Base-by-base conservation (phyloP, 495 filamentous ascomycete genomes). In the Talaromyces ruber region DNA sequence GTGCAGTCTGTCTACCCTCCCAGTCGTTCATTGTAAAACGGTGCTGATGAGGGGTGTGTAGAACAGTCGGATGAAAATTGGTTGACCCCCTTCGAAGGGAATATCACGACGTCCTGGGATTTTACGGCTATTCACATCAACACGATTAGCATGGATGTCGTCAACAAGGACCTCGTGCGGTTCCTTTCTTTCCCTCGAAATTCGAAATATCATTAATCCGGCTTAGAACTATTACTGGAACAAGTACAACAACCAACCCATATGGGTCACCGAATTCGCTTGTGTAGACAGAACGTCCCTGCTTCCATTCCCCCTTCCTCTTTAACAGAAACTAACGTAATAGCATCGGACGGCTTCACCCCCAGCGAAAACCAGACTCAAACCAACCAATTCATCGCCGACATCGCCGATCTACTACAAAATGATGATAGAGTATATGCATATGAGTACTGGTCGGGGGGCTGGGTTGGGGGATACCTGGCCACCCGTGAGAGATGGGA, bases 241-340 rank as follows among this genome's bases (percentile, higher is more conserved):
- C n/a, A 68, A 62, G 47, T 71, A 71, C 43, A 6, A 6, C 63
- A 39, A 52, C 12, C 68, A 70, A 57, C 65, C 65, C 12, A 56
- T 68, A 16, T 71, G 67, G 67, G 69, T 71, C 7, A 57, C 53
- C 32, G 68, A 71, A 62, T 71, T 71, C 53, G 67, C 62, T 8
- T 70, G 67, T 28, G 67, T 71, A 45, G 55, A 70, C 25, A 65
- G 69, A 63, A 24, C 54, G 57, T n/a, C 39, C 12, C 12, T 1
- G n/a, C 2, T 21, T 6, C 18, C 43, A 6, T 22, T 21, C n/a
- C 39, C n/a, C 43, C n/a, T n/a, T 7, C 11, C 16, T 9, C 7
- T 28, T 28, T 30, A 12, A 8, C 2, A 16, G 9, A 29, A 58
- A 58, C 16, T 58, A 11, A 37, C 32, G 1, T 9, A 58, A 21